phyloP scores from a whole-genome alignment of 768 basidiomycete species.

The Gloeopeniophorella convolvens region DNA sequence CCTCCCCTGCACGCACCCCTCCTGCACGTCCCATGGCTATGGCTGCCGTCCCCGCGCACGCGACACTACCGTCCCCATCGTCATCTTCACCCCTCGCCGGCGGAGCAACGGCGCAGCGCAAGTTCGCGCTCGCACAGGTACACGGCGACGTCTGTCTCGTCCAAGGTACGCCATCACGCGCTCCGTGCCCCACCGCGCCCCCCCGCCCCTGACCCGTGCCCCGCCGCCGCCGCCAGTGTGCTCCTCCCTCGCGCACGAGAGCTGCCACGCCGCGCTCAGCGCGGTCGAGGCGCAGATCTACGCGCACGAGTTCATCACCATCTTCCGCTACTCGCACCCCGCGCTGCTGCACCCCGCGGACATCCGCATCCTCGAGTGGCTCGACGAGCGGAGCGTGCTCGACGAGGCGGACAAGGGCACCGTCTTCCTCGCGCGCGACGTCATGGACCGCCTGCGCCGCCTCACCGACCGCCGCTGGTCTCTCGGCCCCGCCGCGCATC shows the following conservation, averaged over 20 bases:
- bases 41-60: slow-evolving; percentile 10
- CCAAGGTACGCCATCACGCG: slow-evolving; percentile 14
- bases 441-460: slow-evolving; percentile 29
- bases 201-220: neutral
- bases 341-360: slow-evolving; percentile 31
- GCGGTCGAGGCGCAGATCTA: slow-evolving; percentile 30
- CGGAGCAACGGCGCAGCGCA: neutral
- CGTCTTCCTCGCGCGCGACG: slow-evolving; percentile 31
- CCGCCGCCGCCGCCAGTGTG: slow-evolving; percentile 1
- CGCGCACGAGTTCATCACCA: slow-evolving; percentile 35
- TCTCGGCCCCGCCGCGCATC: neutral
- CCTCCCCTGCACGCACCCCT: neutral
- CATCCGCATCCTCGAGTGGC: slow-evolving; percentile 30
- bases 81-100: slow-evolving; percentile 2
- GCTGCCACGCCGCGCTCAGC: slow-evolving; percentile 27
- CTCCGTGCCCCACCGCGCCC: neutral
- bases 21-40: no score
- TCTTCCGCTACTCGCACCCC: slow-evolving; percentile 33
- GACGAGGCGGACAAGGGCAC: slow-evolving; percentile 32
- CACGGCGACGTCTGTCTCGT: slow-evolving; percentile 22
- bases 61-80: neutral
- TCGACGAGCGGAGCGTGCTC: slow-evolving; percentile 26
- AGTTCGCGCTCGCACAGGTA: slow-evolving; percentile 22
- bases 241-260: slow-evolving; percentile 11
- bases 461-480: slow-evolving; percentile 22